Conservation (phyloP, 352 stramenopile genomes). For the Phytopythium montanum region DNA sequence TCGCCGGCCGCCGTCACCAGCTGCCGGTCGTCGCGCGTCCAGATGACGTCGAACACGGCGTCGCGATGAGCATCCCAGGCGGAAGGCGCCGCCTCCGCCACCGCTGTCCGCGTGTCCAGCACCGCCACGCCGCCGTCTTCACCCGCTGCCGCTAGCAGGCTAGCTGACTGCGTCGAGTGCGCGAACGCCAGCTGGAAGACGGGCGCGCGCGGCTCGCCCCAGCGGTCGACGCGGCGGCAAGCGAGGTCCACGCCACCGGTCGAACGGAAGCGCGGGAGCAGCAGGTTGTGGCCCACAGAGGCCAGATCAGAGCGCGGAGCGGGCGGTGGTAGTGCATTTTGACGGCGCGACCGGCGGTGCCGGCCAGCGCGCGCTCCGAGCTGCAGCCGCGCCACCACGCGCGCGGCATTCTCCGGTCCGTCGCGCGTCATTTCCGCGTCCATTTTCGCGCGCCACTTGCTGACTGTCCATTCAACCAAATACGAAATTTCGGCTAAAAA, state of each 20-base stretch:
- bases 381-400: constrained; percentile 34
- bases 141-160: constrained; percentile 42
- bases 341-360: constrained; percentile 17
- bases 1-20: constrained; percentile 62
- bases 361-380: constrained; percentile 20
- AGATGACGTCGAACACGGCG: constrained; percentile 68
- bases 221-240: not conserved
- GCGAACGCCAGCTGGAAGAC: constrained; percentile 57
- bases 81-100: not conserved
- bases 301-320: constrained; percentile 13
- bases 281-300: constrained; percentile 17
- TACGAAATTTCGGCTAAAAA: not conserved
- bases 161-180: constrained; percentile 7
- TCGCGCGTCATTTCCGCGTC: not conserved
- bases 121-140: constrained; percentile 55
- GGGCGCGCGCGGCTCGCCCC: constrained; percentile 16
- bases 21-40: constrained; percentile 42
- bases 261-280: constrained; percentile 15
- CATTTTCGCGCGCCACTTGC: not conserved
- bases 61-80: constrained; percentile 57
- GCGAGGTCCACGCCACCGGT: not conserved
- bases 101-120: constrained; percentile 23
- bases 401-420: constrained; percentile 23
- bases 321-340: constrained; percentile 4
- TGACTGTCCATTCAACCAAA: not conserved